Conservation (phyloP, 2,329 filamentous ascomycete species). For the Aspergillus aculeatinus region DNA sequence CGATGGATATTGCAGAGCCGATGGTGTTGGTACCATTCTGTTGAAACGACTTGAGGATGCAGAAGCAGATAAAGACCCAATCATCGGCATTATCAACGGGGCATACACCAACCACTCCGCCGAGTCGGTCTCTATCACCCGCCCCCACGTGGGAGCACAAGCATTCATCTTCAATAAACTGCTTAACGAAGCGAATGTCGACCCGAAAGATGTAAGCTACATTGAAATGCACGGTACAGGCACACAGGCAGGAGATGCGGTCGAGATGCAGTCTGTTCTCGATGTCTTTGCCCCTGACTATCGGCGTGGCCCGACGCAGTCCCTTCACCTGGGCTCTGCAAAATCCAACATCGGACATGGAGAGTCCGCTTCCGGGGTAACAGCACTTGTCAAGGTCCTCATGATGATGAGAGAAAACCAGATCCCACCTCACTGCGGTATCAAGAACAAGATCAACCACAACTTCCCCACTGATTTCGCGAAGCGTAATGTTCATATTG, state of each 20-base stretch:
- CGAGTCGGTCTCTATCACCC: constrained; percentile 78
- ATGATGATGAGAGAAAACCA: constrained; percentile 39
- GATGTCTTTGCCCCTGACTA: constrained; percentile 59
- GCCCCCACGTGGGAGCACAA: constrained; percentile 77
- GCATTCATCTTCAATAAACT: constrained; percentile 69
- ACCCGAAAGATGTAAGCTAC: constrained; percentile 76
- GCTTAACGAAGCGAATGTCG: constrained; percentile 69
- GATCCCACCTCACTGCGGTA: constrained; percentile 36
- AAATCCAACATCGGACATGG: constrained; percentile 67
- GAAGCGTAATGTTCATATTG: constrained; percentile 45
- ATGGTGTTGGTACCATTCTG: constrained; percentile 71
- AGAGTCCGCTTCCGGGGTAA: constrained; percentile 60
- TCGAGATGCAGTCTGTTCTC: constrained; percentile 77
- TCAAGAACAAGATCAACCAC: constrained; percentile 47
- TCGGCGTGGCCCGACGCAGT: constrained; percentile 38
- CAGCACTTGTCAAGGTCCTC: constrained; percentile 38
- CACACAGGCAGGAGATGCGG: constrained; percentile 76
- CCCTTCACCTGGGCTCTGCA: constrained; percentile 62
- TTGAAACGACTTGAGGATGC: constrained; percentile 81
- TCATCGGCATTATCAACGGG: constrained; percentile 70
- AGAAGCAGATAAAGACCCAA: constrained; percentile 67
- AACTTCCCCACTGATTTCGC: constrained; percentile 46
- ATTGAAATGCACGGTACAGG: constrained; percentile 91
- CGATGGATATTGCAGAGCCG: constrained; percentile 80
- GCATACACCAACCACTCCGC: constrained; percentile 81